phyloP scores from a whole-genome alignment of 805 yeast genomes.

The Barnettozyma populi region DNA sequence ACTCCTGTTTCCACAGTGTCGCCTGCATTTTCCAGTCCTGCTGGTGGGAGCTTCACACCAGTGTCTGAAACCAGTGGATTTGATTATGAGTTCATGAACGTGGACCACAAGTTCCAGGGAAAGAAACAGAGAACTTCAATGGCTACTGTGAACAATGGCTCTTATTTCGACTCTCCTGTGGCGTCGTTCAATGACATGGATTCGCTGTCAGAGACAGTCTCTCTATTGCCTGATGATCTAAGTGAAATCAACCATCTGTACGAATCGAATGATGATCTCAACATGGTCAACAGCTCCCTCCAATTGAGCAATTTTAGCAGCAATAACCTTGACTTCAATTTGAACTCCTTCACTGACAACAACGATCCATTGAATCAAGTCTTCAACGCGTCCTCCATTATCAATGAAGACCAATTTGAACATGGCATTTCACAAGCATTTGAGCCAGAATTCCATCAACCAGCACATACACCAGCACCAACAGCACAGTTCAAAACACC shows the following conservation, averaged over 20 bases:
- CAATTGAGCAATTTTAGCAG: constrained; percentile 1
- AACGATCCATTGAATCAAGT: background rate
- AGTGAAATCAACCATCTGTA: constrained; percentile 16
- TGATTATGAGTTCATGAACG: constrained; percentile 6
- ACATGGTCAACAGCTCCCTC: constrained; percentile 1
- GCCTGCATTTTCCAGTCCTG: constrained; percentile 18
- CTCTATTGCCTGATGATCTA: constrained; percentile 16
- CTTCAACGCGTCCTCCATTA: background rate
- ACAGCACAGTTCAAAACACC: background rate
- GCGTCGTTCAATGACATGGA: constrained; percentile 12
- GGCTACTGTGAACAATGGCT: constrained; percentile 2
- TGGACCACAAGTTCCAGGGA: background rate
- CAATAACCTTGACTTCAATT: background rate
- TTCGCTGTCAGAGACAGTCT: constrained; percentile 10
- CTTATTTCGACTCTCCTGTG: constrained; percentile 18
- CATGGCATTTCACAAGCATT: background rate
- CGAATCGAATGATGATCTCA: constrained; percentile 7
- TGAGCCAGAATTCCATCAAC: background rate
- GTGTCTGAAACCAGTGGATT: constrained; percentile 6
- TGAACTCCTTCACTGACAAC: background rate
- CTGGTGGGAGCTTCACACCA: constrained; percentile 9
- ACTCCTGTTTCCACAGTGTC: constrained; percentile 22
- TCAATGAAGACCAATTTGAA: background rate
- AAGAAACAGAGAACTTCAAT: constrained; percentile 12
- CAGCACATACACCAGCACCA: background rate